Base-by-base conservation (phyloP, 106 monocot genomes). In the Agapanthus africanus region DNA sequence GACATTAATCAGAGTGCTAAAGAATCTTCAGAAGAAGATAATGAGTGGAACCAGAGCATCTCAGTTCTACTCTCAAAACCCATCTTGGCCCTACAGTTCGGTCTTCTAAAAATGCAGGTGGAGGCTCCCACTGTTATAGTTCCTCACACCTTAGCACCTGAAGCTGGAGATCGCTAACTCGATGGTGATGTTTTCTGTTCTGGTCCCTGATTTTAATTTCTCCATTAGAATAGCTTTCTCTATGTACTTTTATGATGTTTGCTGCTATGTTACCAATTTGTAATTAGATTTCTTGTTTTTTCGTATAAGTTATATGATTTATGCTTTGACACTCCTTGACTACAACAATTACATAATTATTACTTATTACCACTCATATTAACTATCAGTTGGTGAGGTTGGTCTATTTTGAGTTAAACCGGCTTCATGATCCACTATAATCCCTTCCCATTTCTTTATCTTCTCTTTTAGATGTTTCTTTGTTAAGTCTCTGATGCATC, bases 11-110 rank as follows among this genome's bases (percentile, higher is more conserved):
- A 54, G 26, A 18, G 25, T 49, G 40, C 10, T 7, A 52, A 37
- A 32, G 1, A 23, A n/a, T 54, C 28, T 54, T 19, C 52, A 4
- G n/a, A 75, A 23, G 74, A 74, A 54, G 73, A 74, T 47, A 75
- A 77, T 15, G 71, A 46, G 30, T 37, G 65, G 40, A 60, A 79
- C 14, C 62, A 38, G n/a, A 80, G 87, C 54, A 70, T 91, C 51
- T 70, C 78, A 2, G 82, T 97, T 39, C 50, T 97, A 38, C 47
- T 86, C 32, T 88, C 95, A 6, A 97, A 84, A 59, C 95, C 95
- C 15, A 74, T 97, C 30, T 65, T 97, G 47, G 88, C 95, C 28
- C 57, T 88, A 41, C 74, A 91, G 44, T 97, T 97, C 72, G 84
- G 73, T 59, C 79, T 67, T 57, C 79, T 97, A 3, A 76, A 74